These are phyloP conservation scores for Macrotyloma uniflorum DNA, from an alignment of 306 rosid species.

Conservation along the genomic window DNA sequence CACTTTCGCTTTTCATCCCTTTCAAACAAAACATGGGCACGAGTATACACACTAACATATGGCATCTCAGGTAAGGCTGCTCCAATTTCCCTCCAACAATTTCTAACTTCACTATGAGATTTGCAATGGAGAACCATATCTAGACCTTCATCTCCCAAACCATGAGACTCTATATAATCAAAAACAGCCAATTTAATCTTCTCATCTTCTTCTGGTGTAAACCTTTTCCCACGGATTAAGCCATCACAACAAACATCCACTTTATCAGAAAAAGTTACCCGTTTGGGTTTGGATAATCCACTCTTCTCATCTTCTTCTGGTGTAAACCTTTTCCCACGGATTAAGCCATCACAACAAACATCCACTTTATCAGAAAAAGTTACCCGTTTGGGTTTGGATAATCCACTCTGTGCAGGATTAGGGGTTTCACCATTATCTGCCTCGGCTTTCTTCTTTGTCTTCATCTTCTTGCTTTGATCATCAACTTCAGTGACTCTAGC, in stretches of 20 bases:
- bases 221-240: conserved; percentile 63
- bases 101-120: conserved; percentile 33
- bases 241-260: conserved; percentile 54
- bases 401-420: background rate
- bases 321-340: conserved; percentile 67
- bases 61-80: conserved; percentile 66
- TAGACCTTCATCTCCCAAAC: conserved; percentile 68
- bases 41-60: conserved; percentile 22
- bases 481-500: background rate
- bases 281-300: conserved; percentile 48
- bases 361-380: conserved; percentile 67
- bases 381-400: conserved; percentile 57
- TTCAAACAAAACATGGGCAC: conserved; percentile 70
- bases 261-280: conserved; percentile 65
- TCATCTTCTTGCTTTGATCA: conserved; percentile 24
- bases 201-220: conserved; percentile 73
- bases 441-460: background rate
- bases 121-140: conserved; percentile 51
- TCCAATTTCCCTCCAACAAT: conserved; percentile 75
- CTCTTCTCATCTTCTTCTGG: conserved; percentile 64
- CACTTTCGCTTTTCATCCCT: conserved; percentile 52
- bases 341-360: conserved; percentile 45
- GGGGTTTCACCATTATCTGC: background rate
- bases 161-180: conserved; percentile 53
- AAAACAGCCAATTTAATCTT: conserved; percentile 54